Evolutionary conservation across 2,329 filamentous ascomycete species (phyloP).

Genomic region (Microcyclosporella mali): DNA sequence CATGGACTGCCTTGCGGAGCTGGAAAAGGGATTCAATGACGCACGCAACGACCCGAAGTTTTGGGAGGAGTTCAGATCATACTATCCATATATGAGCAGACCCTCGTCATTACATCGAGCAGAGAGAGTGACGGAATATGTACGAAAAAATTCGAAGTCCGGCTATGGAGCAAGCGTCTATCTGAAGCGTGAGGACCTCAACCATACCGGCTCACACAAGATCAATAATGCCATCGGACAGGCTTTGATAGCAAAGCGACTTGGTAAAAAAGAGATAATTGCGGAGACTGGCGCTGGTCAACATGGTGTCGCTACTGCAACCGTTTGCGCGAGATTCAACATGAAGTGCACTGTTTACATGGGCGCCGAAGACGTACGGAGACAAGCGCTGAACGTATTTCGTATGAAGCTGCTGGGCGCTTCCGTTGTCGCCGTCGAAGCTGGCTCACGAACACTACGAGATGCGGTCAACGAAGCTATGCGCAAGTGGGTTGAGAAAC

Average conservation of each 20-base stretch:
- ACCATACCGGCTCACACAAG: slow-evolving; percentile 97
- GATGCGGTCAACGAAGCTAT: slow-evolving; percentile 87
- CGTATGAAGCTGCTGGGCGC: slow-evolving; percentile 94
- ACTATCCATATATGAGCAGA: slow-evolving; percentile 96
- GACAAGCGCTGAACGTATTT: slow-evolving; percentile 96
- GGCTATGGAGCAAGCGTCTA: slow-evolving; percentile 94
- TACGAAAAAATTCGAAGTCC: slow-evolving; percentile 21
- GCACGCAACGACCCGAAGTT: slow-evolving; percentile 83
- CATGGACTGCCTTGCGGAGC: slow-evolving; percentile 90
- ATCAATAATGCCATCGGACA: slow-evolving; percentile 98
- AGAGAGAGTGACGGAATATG: slow-evolving; percentile 69
- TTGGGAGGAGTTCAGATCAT: slow-evolving; percentile 94
- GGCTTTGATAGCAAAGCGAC: slow-evolving; percentile 72
- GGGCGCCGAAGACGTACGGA: slow-evolving; percentile 93
- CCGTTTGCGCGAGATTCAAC: slow-evolving; percentile 94
- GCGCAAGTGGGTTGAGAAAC: slow-evolving; percentile 85
- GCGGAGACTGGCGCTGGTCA: slow-evolving; percentile 96
- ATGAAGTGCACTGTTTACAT: slow-evolving; percentile 98
- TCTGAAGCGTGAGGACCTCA: slow-evolving; percentile 94
- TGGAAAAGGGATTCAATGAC: slow-evolving; percentile 84
- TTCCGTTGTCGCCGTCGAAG: slow-evolving; percentile 85
- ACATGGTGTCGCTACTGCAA: slow-evolving; percentile 95
- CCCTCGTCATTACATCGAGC: slow-evolving; percentile 88
- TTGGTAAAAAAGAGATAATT: slow-evolving; percentile 96
- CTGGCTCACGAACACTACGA: slow-evolving; percentile 63